phyloP scores from a whole-genome alignment of 768 basidiomycete species.

The Termitomyces sp. region DNA sequence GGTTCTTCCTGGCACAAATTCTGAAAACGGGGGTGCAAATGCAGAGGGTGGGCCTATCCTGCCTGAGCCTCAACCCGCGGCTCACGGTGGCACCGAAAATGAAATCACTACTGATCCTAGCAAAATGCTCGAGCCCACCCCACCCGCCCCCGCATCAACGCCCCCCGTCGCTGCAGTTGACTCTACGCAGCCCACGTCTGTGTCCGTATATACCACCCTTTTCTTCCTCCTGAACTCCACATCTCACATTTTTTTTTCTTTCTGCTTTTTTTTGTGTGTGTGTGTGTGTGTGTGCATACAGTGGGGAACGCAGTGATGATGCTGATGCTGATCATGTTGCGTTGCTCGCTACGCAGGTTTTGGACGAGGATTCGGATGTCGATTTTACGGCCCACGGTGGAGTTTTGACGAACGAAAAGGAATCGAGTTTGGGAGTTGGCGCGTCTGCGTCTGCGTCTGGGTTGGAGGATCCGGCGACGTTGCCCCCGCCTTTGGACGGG shows the following conservation, averaged over 20 bases:
- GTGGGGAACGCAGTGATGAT: conserved; percentile 33
- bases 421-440: neutral
- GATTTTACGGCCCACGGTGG: too few species aligned
- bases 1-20: neutral
- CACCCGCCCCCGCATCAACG: conserved; percentile 7
- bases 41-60: neutral
- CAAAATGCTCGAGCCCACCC: neutral
- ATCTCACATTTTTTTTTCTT: conserved; percentile 36
- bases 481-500: conserved; percentile 16
- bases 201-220: conserved; percentile 49
- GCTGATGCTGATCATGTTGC: conserved; percentile 29
- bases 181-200: conserved; percentile 25
- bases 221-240: conserved; percentile 27
- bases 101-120: neutral
- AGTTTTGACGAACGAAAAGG: neutral
- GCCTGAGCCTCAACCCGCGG: too few species aligned
- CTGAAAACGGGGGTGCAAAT: neutral
- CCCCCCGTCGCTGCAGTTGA: conserved; percentile 3
- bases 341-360: conserved; percentile 42
- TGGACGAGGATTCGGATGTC: conserved; percentile 2
- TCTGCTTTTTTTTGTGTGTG: conserved; percentile 26
- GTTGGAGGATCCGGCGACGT: neutral
- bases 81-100: too few species aligned
- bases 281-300: conserved; percentile 17
- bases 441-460: neutral